These are phyloP conservation scores for Adansonia gregorii DNA, from an alignment of 441 rosid species.

Conservation along the genomic window DNA sequence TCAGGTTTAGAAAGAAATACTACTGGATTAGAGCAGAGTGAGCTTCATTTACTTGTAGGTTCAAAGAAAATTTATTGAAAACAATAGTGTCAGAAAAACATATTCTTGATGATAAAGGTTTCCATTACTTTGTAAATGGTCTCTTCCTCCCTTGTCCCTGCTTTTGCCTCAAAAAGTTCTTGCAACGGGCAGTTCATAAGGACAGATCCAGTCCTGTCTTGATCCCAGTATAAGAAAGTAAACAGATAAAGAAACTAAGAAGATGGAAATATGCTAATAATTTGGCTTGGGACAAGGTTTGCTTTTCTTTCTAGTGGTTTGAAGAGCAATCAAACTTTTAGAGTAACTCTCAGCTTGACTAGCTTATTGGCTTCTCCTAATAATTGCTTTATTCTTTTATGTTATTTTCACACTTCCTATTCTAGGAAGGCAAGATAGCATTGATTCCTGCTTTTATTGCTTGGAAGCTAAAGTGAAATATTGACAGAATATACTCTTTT, in stretches of 20 bases:
- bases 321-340: neutral
- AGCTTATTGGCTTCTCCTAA: neutral
- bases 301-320: neutral
- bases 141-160: neutral
- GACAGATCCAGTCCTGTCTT: neutral
- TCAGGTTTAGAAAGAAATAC: neutral
- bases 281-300: neutral
- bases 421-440: neutral
- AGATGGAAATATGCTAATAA: neutral
- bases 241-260: constrained; percentile 4
- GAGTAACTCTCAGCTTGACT: neutral
- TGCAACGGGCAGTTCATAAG: neutral
- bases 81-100: neutral
- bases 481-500: neutral
- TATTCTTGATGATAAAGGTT: neutral
- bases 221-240: neutral
- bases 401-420: neutral
- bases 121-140: neutral
- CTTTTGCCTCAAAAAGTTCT: constrained; percentile 6
- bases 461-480: neutral
- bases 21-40: neutral
- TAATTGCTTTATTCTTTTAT: neutral
- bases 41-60: neutral
- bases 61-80: constrained; percentile 6
- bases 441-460: neutral